phyloP scores from a whole-genome alignment of 2,329 filamentous ascomycete species.

The Dactylellina parvicollis region DNA sequence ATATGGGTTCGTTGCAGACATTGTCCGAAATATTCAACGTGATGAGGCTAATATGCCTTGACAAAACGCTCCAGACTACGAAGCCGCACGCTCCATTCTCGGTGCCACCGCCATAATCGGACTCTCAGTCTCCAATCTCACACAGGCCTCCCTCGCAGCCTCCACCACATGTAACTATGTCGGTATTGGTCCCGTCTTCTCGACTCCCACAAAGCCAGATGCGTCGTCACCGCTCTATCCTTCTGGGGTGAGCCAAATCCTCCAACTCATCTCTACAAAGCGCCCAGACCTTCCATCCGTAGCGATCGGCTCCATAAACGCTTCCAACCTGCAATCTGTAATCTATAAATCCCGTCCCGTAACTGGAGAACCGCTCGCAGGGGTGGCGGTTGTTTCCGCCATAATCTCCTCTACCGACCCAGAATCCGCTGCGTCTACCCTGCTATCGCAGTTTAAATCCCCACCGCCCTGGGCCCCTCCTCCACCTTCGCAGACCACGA shows the following conservation, averaged over 20 bases:
- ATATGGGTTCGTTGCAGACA: conserved; percentile 71
- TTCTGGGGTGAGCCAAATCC: conserved; percentile 74
- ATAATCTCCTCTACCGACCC: conserved; percentile 80
- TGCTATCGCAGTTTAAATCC: conserved; percentile 68
- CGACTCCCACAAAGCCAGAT: conserved; percentile 76
- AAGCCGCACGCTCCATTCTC: conserved; percentile 75
- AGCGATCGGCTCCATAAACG: conserved; percentile 88
- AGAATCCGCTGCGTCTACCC: conserved; percentile 69
- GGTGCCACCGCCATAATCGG: conserved; percentile 84
- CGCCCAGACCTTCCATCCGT: conserved; percentile 70
- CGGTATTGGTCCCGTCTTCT: conserved; percentile 88
- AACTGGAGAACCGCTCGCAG: conserved; percentile 72
- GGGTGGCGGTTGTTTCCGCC: conserved; percentile 88
- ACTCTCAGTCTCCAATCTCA: conserved; percentile 79
- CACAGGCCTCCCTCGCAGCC: conserved; percentile 78
- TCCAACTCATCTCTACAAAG: conserved; percentile 68
- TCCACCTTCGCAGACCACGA: conserved; percentile 36
- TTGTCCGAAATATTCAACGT: conserved; percentile 7
- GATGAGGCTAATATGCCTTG: not conserved
- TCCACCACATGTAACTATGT: conserved; percentile 85
- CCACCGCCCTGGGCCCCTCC: conserved; percentile 56
- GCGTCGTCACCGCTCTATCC: conserved; percentile 65
- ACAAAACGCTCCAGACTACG: conserved; percentile 64
- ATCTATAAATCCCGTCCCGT: conserved; percentile 70
- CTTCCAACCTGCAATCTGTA: conserved; percentile 77